A percentile compares a stretch with the other conserved stretches of the same genome.
Conservation (phyloP, 805 yeast species). For the Candida xyloterini region DNA sequence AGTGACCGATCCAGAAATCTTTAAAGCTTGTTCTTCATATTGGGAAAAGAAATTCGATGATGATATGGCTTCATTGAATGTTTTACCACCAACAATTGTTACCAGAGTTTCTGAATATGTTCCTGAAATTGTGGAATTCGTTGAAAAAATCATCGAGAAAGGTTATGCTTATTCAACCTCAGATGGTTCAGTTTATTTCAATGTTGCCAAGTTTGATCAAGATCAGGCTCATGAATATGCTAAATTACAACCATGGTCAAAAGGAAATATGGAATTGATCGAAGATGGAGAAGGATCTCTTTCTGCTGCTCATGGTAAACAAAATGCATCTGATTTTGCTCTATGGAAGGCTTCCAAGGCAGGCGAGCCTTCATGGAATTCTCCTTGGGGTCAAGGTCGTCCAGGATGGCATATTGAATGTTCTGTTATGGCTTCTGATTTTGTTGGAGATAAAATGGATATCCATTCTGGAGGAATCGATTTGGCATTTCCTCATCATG, state of each 20-base stretch:
- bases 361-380: slow-evolving; percentile 95
- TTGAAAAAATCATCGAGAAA: slow-evolving; percentile 65
- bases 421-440: slow-evolving; percentile 95
- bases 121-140: slow-evolving; percentile 85
- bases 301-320: slow-evolving; percentile 53
- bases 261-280: slow-evolving; percentile 79
- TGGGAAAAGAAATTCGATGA: slow-evolving; percentile 86
- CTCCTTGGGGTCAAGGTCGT: slow-evolving; percentile 96
- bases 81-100: slow-evolving; percentile 76
- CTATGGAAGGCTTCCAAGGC: slow-evolving; percentile 95
- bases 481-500: slow-evolving; percentile 98
- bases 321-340: slow-evolving; percentile 83
- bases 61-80: slow-evolving; percentile 85
- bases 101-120: slow-evolving; percentile 95
- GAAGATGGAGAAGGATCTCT: slow-evolving; percentile 95
- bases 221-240: slow-evolving; percentile 80
- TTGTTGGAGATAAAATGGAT: slow-evolving; percentile 80
- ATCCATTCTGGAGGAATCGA: slow-evolving; percentile 97
- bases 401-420: slow-evolving; percentile 99
- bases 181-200: slow-evolving; percentile 96
- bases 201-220: slow-evolving; percentile 76
- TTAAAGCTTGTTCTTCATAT: slow-evolving; percentile 74
- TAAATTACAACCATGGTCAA: slow-evolving; percentile 97
- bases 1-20: slow-evolving; percentile 81
- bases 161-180: slow-evolving; percentile 81